Evolutionary conservation across 2,329 filamentous ascomycete species (phyloP).

Genomic region (Cytospora paraplurivora): DNA sequence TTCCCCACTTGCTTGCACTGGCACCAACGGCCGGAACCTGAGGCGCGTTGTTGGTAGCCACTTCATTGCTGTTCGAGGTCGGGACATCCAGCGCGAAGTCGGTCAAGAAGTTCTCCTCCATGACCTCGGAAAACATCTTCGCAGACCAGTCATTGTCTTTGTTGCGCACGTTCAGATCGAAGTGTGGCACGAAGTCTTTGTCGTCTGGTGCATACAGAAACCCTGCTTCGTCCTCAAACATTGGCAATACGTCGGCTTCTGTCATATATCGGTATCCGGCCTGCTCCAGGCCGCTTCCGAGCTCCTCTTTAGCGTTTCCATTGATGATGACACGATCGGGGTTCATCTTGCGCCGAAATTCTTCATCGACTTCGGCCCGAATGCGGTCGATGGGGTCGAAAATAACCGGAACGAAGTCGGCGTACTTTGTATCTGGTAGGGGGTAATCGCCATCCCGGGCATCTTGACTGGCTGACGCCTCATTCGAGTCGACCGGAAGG

Average conservation of each 20-base stretch:
- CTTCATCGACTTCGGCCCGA: background rate
- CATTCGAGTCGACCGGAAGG: too few species aligned
- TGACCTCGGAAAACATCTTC: background rate
- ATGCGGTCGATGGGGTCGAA: background rate
- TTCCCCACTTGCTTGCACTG: too few species aligned
- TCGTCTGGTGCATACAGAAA: background rate
- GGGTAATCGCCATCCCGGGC: too few species aligned
- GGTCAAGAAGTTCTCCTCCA: background rate
- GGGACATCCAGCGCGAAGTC: background rate
- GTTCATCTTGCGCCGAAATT: background rate
- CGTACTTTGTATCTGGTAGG: too few species aligned
- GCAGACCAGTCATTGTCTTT: background rate
- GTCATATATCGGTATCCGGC: background rate
- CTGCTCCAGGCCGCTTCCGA: background rate
- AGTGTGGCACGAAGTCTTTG: background rate
- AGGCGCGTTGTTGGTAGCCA: background rate
- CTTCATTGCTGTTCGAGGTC: background rate
- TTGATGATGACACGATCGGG: background rate
- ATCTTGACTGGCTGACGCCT: too few species aligned
- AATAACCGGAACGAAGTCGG: background rate
- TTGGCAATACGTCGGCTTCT: background rate
- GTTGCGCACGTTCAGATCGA: background rate
- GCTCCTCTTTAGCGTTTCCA: background rate
- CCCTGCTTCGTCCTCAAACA: background rate
- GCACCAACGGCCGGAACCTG: too few species aligned